Base-by-base conservation (phyloP, 1,139 yeast genomes). In the Arxiozyma bovina region DNA sequence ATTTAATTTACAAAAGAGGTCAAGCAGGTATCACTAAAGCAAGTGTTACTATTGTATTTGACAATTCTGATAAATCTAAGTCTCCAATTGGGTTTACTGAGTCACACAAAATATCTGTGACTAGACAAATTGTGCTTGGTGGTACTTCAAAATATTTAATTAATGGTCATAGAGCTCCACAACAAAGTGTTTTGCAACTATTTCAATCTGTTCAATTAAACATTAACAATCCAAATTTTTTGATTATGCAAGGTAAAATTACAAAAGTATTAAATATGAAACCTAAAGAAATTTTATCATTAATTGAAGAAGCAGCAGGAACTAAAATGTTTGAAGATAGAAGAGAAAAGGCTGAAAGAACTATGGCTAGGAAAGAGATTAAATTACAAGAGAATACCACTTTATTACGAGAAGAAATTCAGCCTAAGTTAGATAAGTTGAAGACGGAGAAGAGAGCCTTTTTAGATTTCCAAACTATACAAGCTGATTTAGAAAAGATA, bases 1-100 rank as follows among this genome's bases (percentile, higher is more conserved):
- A 94, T 69, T 79, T 94, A 69, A 93, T 94, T 55, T 93, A 93
- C 70, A 93, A 93, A 65, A 81, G 98, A 63, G 99, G 99, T 11
- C 99, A 93, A 68, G 98, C 99, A 0, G 99, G 99, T 59, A 93
- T 93, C 11, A 91, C 97, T 1, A 91, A 90, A 68, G 99, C 99
- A 1, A 86, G 95, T 66, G 99, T 94, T 1, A 90, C 99, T 0
- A 89, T 94, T 54, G 96, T 93, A 1, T 94, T 94, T 68, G 95
- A 91, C 70, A 94, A 93, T 65, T 69, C 79, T 34, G 98, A 91
- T 62, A 76, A 79, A 54, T 69, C 80, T 3, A 85, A 81, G 60
- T 83, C 94, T 0, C 98, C 98, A 1, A 85, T 90, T 55, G 96
- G 96, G 6, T 91, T 89, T 65, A 94, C 87, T 62, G 82, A 83